phyloP scores from a whole-genome alignment of 75 land plant genomes.

The Larix kaempferi region DNA sequence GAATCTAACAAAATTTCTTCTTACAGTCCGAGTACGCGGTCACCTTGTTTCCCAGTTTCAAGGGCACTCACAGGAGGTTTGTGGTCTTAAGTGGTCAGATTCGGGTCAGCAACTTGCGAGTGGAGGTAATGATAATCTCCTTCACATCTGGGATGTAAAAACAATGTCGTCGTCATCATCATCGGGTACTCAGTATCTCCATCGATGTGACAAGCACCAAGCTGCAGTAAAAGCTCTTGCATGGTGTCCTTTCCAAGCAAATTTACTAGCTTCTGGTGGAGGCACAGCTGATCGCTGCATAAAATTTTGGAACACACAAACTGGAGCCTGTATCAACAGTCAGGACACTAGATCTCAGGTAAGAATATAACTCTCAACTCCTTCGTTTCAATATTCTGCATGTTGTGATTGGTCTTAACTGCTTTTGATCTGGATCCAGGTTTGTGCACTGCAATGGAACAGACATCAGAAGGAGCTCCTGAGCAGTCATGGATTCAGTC shows the following conservation, averaged over 20 bases:
- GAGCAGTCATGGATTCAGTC: constrained; percentile 63
- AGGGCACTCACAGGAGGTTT: constrained; percentile 56
- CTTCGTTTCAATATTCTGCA: too few relatives aligned
- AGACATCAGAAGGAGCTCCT: constrained; percentile 68
- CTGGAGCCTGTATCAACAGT: constrained; percentile 48
- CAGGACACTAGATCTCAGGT: constrained; percentile 62
- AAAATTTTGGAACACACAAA: constrained; percentile 76
- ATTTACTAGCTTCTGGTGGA: constrained; percentile 75
- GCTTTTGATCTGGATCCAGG: constrained; percentile 24
- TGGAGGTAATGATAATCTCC: constrained; percentile 86
- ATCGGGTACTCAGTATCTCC: not conserved
- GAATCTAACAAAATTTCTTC: not conserved
- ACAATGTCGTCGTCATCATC: constrained; percentile 17
- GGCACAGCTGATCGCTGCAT: constrained; percentile 67
- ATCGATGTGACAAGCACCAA: constrained; percentile 21
- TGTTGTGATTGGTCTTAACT: not conserved
- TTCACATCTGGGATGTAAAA: constrained; percentile 76
- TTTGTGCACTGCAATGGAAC: constrained; percentile 73
- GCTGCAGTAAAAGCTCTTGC: constrained; percentile 83
- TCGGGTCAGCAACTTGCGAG: constrained; percentile 77
- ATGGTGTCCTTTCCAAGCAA: constrained; percentile 64
- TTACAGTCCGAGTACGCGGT: constrained; percentile 42
- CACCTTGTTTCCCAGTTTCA: constrained; percentile 13
- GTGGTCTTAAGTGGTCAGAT: constrained; percentile 69
- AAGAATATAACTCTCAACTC: constrained; percentile 6